A percentile compares a stretch with the other conserved stretches of the same genome.
Evolutionary conservation across 2,329 filamentous ascomycete genomes (phyloP).

Genomic region (Verticillium albo-atrum): DNA sequence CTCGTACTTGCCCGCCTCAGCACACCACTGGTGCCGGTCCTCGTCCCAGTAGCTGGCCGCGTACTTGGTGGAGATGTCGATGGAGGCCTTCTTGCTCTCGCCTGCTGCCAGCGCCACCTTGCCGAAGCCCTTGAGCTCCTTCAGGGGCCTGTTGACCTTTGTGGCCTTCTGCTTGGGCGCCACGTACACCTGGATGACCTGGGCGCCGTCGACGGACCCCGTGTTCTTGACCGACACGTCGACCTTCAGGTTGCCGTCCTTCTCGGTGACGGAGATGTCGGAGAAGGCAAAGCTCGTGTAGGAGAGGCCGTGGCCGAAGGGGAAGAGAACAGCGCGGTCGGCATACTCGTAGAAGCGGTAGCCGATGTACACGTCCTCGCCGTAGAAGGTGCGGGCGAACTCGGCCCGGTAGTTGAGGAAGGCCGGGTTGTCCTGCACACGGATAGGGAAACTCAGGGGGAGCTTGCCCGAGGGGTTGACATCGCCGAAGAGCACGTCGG

Average conservation of each 20-base stretch:
- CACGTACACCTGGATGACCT: conserved; percentile 46
- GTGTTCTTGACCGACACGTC: conserved; percentile 50
- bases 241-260: conserved; percentile 39
- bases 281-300: conserved; percentile 61
- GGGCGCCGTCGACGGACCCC: conserved; percentile 39
- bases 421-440: conserved; percentile 62
- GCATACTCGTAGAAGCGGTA: conserved; percentile 68
- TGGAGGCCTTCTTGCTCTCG: conserved; percentile 50
- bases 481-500: conserved; percentile 64
- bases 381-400: conserved; percentile 61
- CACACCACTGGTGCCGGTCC: conserved; percentile 58
- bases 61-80: conserved; percentile 58
- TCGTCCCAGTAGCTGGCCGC: conserved; percentile 69
- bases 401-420: conserved; percentile 65
- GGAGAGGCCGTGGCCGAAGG: conserved; percentile 68
- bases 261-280: conserved; percentile 32
- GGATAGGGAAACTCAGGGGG: conserved; percentile 63
- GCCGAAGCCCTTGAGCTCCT: conserved; percentile 53
- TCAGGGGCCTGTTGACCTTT: conserved; percentile 42
- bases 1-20: conserved; percentile 61
- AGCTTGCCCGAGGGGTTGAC: conserved; percentile 70
- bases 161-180: conserved; percentile 42
- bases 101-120: conserved; percentile 58
- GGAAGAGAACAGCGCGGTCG: conserved; percentile 54
- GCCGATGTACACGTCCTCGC: conserved; percentile 68